Evolutionary conservation across 208 protist genomes (phyloP), one percentile per base, ranked within the genome.

Genomic region (Leishmania braziliensis): DNA sequence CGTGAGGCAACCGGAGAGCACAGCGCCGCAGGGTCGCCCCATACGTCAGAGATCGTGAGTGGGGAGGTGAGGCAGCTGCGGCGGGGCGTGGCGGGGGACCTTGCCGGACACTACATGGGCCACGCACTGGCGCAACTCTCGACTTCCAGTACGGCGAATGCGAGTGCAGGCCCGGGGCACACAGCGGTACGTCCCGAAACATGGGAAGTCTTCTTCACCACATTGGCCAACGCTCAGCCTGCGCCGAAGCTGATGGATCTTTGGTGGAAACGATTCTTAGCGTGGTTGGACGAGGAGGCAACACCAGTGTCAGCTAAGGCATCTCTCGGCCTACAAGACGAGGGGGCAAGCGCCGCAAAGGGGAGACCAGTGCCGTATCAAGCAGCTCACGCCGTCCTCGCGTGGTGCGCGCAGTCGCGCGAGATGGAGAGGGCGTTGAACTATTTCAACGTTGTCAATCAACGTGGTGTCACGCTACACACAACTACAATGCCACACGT

Each of bases 161-260:
- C 4, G 23, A 76, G n/a, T 18, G 48, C 9, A 54, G 62, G 29
- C 43, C 23, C 12, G 39, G 23, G 60, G 26, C 75, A 78, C 26
- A 75, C n/a, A 3, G 50, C 54, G n/a, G 79, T 88, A 78, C 62
- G 75, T 26, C 60, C 74, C 18, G 72, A 81, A 51, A 90, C 90
- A 69, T 97, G 94, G 94, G 84, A 87, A 16, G 56, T 82, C 10
- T 90, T 93, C 51, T 92, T 97, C 78, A 73, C 80, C 43, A 77
- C 91, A 0, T 89, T 88, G 78, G 86, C 90, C 10, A 70, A 92
- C 60, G 76, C 78, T 51, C 87, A 95, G 53, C 81, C 88, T 43
- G 88, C 91, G 26, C 89, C 89, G n/a, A 95, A 91, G 77, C 86
- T 97, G 60, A 81, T 97, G 68, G 90, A 95, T 63, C 86, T 95